Percentiles rank a stretch among this genome's conserved stretches.
Evolutionary conservation across 768 basidiomycete species (phyloP).

Genomic region (Hygrophorus pudorinus): DNA sequence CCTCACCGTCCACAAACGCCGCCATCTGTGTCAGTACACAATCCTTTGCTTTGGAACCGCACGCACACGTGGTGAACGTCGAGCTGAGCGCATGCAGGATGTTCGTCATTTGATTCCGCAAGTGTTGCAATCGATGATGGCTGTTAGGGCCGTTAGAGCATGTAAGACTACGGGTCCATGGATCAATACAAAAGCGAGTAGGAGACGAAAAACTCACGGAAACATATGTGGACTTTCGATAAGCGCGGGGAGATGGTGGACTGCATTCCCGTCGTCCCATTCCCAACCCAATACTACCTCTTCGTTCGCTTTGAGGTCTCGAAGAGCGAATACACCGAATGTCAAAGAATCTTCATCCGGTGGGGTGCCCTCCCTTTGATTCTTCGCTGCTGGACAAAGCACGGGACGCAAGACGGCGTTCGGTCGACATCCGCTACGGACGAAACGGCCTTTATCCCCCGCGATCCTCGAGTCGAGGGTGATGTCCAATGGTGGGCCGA

Average conservation of each 20-base stretch:
- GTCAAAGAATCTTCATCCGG: conserved; percentile 22
- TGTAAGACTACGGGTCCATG: conserved; percentile 1
- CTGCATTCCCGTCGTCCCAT: conserved; percentile 88
- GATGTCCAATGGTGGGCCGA: conserved; percentile 69
- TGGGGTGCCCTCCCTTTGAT: conserved; percentile 19
- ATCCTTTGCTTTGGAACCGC: conserved; percentile 49
- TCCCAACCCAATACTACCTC: conserved; percentile 92
- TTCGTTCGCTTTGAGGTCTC: conserved; percentile 66
- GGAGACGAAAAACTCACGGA: conserved; percentile 33
- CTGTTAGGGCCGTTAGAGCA: conserved; percentile 19
- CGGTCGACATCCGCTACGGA: conserved; percentile 53
- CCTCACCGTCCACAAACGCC: conserved; percentile 37
- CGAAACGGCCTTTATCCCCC: conserved; percentile 55
- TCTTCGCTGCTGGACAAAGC: conserved; percentile 23
- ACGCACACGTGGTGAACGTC: conserved; percentile 69
- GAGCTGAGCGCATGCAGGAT: conserved; percentile 61
- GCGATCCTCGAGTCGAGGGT: conserved; percentile 72
- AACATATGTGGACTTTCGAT: conserved; percentile 47
- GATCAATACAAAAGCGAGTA: conserved; percentile 8
- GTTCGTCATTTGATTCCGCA: conserved; percentile 57
- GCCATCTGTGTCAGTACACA: conserved; percentile 60
- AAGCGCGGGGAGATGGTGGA: conserved; percentile 68
- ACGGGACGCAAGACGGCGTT: conserved; percentile 56
- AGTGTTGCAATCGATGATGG: conserved; percentile 36
- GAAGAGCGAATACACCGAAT: conserved; percentile 75